Evolutionary conservation across 768 basidiomycete genomes (phyloP), one percentile per base, ranked within the genome.

Genomic region (Boletellus emodensis): DNA sequence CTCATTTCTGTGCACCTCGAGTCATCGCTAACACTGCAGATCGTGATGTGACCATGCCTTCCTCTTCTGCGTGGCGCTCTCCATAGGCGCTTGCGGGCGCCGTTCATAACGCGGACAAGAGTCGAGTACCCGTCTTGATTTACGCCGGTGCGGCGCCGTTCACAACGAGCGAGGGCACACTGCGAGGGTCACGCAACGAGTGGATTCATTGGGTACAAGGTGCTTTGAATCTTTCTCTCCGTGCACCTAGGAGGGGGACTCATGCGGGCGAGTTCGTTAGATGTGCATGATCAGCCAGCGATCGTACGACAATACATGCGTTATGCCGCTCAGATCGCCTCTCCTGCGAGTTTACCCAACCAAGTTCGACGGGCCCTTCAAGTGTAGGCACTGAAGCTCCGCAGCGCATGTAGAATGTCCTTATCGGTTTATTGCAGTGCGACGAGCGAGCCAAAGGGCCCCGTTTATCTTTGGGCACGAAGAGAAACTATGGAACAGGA

Each of bases 221-320:
- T 81, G 54, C 4, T 17, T 4, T 11, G 4, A n/a, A 13, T 40
- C 32, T 9, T 28, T 17, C 18, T 20, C 7, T 2, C 3, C 2
- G 9, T 3, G 30, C 8, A 11, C 11, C 11, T 11, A 30, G 9
- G 9, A 30, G 30, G 11, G 30, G 30, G 3, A 30, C 11, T 30
- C 30, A 30, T 30, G 11, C 30, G 30, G 30, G 9, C 9, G 30
- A 11, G 13, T 32, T 44, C 22, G 39, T 30, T 57, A 87, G 84
- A 87, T 62, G 73, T 82, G 6, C 81, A 80, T n/a, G 87, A 88
- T 60, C 87, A 89, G 57, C 58, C 83, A 1, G 73, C 77, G 4
- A 87, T 88, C 46, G 78, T 87, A 24, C 78, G 87, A 1, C 85
- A 86, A 57, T 89, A 88, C 62, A 88, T 87, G 85, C 74, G 85